Evolutionary conservation across 805 yeast species (phyloP).

Genomic region (Wickerhamiella vanderwaltii): DNA sequence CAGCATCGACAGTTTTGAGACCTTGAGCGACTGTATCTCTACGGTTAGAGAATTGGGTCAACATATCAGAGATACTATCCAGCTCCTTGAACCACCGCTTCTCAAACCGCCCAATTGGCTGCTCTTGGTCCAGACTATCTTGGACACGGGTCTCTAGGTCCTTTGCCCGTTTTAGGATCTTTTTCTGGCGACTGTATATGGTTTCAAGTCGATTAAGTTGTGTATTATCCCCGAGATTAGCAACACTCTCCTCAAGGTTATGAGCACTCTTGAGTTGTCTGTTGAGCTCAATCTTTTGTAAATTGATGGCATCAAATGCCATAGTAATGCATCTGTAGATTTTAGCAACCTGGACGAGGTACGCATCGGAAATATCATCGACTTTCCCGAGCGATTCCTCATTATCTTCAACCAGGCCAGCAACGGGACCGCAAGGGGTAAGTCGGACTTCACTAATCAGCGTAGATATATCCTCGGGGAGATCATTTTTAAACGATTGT

Average conservation of each 20-base stretch:
- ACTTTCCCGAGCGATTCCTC: constrained; percentile 21
- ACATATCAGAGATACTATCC: neutral
- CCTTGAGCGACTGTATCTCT: neutral
- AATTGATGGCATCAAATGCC: constrained; percentile 29
- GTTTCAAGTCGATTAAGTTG: neutral
- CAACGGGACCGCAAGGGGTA: constrained; percentile 13
- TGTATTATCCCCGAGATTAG: constrained; percentile 11
- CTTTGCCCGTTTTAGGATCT: neutral
- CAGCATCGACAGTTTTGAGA: neutral
- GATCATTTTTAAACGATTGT: neutral
- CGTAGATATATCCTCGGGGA: neutral
- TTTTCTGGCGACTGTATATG: neutral
- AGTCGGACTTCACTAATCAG: constrained; percentile 6
- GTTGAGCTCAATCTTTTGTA: constrained; percentile 34
- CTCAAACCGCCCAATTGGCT: constrained; percentile 7
- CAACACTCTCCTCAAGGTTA: constrained; percentile 19
- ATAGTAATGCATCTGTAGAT: constrained; percentile 29
- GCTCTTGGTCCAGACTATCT: neutral
- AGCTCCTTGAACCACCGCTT: constrained; percentile 9
- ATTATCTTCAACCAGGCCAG: constrained; percentile 20
- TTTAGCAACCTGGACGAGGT: constrained; percentile 21
- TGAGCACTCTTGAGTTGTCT: constrained; percentile 30
- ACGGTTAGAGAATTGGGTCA: neutral
- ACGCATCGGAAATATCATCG: constrained; percentile 18
- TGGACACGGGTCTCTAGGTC: neutral